Evolutionary conservation across 2,329 filamentous ascomycete genomes (phyloP).

Genomic region (Cercospora sp.): DNA sequence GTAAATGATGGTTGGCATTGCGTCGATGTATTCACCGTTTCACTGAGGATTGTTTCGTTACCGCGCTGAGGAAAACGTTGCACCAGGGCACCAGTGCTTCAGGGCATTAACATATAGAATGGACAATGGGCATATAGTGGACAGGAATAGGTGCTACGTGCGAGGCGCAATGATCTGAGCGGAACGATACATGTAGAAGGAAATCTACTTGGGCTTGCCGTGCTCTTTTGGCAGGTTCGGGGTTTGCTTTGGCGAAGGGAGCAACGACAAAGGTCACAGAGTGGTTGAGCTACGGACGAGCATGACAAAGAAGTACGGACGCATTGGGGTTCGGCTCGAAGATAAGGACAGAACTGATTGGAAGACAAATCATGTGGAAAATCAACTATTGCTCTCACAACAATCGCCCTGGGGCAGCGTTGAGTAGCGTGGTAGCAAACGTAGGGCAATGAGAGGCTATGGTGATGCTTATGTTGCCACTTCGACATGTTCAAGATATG

Average conservation of each 20-base stretch:
- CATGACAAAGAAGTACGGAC: neutral
- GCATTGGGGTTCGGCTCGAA: neutral
- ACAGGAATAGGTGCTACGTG: neutral
- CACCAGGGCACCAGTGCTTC: neutral
- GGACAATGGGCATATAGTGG: neutral
- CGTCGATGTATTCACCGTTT: neutral
- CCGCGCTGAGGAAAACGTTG: neutral
- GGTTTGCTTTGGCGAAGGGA: neutral
- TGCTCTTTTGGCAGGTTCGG: neutral
- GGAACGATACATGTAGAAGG: neutral
- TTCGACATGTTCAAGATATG: neutral
- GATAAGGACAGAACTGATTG: neutral
- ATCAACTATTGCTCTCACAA: rapidly evolving
- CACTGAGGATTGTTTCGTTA: neutral
- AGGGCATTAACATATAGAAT: neutral
- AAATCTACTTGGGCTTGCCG: neutral
- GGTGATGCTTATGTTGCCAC: neutral
- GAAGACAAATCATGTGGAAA: neutral
- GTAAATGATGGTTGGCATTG: rapidly evolving
- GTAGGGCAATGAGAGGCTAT: neutral
- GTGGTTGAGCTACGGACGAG: neutral
- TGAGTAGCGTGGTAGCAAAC: neutral
- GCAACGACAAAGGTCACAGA: neutral
- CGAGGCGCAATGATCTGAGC: neutral
- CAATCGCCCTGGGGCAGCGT: neutral